Evolutionary conservation across 495 filamentous ascomycete genomes (phyloP).

Genomic region (Hypoxylon lienhwacheense): DNA sequence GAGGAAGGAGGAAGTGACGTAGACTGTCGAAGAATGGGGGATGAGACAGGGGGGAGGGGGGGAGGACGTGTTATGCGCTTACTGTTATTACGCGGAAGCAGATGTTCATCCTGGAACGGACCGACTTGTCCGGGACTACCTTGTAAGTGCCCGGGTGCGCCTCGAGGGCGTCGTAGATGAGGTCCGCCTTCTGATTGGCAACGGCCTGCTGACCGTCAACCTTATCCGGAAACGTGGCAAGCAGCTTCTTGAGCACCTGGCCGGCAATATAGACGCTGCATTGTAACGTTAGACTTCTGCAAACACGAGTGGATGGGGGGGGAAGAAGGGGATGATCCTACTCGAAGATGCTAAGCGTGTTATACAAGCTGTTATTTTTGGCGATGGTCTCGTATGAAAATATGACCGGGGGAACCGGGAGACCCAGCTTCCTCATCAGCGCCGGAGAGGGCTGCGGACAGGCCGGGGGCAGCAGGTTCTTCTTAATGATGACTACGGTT

Average conservation of each 20-base stretch:
- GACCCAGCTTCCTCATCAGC: slow-evolving; percentile 70
- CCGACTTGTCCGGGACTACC: slow-evolving; percentile 71
- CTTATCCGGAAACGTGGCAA: slow-evolving; percentile 62
- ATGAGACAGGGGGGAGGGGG: no score
- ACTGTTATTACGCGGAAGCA: slow-evolving; percentile 74
- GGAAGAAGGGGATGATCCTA: slow-evolving; percentile 30
- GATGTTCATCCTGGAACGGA: slow-evolving; percentile 86
- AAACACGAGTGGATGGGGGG: not conserved
- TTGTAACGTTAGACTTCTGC: not conserved
- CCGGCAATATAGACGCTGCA: slow-evolving; percentile 78
- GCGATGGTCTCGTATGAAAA: slow-evolving; percentile 78
- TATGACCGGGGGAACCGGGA: slow-evolving; percentile 75
- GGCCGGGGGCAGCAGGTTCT: slow-evolving; percentile 69
- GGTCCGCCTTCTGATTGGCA: slow-evolving; percentile 68
- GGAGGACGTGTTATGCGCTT: slow-evolving; percentile 7
- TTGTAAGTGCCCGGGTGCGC: slow-evolving; percentile 67
- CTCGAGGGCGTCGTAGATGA: slow-evolving; percentile 76
- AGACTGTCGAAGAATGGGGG: no score
- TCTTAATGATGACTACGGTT: slow-evolving; percentile 79
- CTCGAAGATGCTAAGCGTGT: slow-evolving; percentile 93
- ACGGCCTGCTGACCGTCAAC: slow-evolving; percentile 71
- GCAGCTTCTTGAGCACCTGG: slow-evolving; percentile 72
- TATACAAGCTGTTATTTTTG: slow-evolving; percentile 90
- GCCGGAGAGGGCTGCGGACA: slow-evolving; percentile 57
- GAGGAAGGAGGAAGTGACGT: no score